Conservation (phyloP, 345 rosid genomes). For the Brassica nigra region DNA sequence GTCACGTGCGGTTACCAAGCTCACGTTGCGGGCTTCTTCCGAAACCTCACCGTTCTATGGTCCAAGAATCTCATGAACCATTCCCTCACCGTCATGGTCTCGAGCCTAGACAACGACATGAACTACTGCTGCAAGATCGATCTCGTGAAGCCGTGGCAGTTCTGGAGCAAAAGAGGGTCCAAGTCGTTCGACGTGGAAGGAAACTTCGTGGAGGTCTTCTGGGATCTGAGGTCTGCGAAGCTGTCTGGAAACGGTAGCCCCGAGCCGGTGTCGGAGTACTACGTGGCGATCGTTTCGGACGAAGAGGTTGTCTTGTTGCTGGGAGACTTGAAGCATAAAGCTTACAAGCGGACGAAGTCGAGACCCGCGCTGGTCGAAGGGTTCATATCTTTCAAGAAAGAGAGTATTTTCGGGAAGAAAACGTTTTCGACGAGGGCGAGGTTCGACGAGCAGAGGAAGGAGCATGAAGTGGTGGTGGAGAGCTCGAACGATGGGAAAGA, state of each 20-base stretch:
- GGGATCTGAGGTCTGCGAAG: conserved; percentile 90
- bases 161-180: conserved; percentile 84
- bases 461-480: conserved; percentile 82
- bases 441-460: conserved; percentile 66
- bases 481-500: conserved; percentile 65
- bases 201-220: conserved; percentile 63
- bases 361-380: conserved; percentile 77
- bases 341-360: conserved; percentile 79
- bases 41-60: conserved; percentile 70
- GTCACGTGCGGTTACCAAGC: conserved; percentile 76
- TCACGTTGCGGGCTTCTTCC: conserved; percentile 62
- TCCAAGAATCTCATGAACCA: conserved; percentile 74
- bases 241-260: conserved; percentile 64
- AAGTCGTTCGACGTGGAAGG: conserved; percentile 71
- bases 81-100: conserved; percentile 62
- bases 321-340: conserved; percentile 85
- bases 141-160: conserved; percentile 80
- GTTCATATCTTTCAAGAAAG: conserved; percentile 64
- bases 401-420: conserved; percentile 80
- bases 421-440: conserved; percentile 70
- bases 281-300: conserved; percentile 76
- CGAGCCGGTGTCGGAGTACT: conserved; percentile 73
- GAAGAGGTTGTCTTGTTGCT: conserved; percentile 82
- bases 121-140: conserved; percentile 66
- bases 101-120: conserved; percentile 58